Evolutionary conservation across 441 rosid genomes (phyloP), one percentile per base, ranked within the genome.

Genomic region (Eutrema salsugineum): DNA sequence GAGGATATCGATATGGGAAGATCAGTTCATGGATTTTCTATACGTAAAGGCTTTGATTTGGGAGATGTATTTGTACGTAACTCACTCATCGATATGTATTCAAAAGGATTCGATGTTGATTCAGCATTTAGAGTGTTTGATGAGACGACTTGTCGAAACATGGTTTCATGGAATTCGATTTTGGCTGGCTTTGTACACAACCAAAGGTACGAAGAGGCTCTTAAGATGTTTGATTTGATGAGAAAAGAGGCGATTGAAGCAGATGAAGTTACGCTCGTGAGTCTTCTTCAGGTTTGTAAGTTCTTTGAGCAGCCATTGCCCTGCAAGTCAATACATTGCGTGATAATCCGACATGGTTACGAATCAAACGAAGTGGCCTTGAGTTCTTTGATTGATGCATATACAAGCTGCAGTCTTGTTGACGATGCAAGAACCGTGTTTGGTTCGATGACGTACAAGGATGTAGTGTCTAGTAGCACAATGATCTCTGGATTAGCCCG

Each of bases 311-410:
- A 43, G 19, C 78, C 85, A 50, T 63, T 70, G 14, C 80, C 66
- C 15, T 81, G 88, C 73, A 87, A 85, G 77, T 86, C 88, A 24
- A 65, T 87, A 33, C 97, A 88, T 56, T 74, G 88, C 57, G 44
- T 80, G 40, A 56, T 80, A 20, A 63, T 89, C 32, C 75, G 91
- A 22, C 58, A 16, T 15, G 80, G 76, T 68, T 78, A 79, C n/a
- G 83, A 75, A 43, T 65, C 40, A 0, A 88, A 88, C 53, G 67
- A 77, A 53, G 64, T 78, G 8, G 78, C 75, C 0, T 10, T 81
- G 20, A 89, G 73, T 63, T 81, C 89, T 70, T 82, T 91, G 63
- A 77, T 84, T 44, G 92, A 91, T 78, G 83, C 89, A 19, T 91
- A 89, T 72, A 78, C 83, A 28, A 82, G 77, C 65, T 88, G 88